These are phyloP conservation scores for Phylloporus sp. DNA, from an alignment of 768 basidiomycete species.

Conservation along the genomic window DNA sequence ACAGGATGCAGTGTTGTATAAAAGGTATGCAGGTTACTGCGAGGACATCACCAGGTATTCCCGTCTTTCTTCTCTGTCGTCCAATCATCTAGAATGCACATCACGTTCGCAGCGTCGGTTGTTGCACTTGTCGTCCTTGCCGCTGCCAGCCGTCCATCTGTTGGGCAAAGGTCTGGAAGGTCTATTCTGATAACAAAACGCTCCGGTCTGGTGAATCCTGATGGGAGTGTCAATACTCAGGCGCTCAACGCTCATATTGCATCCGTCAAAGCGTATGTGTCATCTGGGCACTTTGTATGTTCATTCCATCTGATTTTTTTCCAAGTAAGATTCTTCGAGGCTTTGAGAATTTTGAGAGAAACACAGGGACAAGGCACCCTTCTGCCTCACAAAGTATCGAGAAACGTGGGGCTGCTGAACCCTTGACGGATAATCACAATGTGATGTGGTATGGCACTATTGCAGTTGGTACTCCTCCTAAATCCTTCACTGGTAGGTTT, in stretches of 20 bases:
- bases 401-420: neutral
- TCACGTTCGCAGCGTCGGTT: neutral
- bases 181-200: constrained; percentile 6
- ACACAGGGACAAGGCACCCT: neutral
- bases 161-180: neutral
- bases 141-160: neutral
- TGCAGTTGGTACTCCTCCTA: constrained; percentile 7
- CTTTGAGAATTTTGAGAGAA: neutral
- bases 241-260: constrained; percentile 7
- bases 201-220: neutral
- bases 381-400: neutral
- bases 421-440: neutral
- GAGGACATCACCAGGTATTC: too few species aligned
- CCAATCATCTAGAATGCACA: constrained; percentile 2
- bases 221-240: neutral
- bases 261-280: constrained; percentile 2
- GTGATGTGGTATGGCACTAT: constrained; percentile 13
- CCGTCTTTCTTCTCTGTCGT: too few species aligned
- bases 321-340: constrained; percentile 3
- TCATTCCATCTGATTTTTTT: neutral
- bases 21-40: too few species aligned
- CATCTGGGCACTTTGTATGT: neutral
- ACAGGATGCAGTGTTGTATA: too few species aligned
- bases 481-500: neutral
- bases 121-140: neutral